Base-by-base conservation (phyloP, 805 yeast species). In the Lachancea lanzarotensis region DNA sequence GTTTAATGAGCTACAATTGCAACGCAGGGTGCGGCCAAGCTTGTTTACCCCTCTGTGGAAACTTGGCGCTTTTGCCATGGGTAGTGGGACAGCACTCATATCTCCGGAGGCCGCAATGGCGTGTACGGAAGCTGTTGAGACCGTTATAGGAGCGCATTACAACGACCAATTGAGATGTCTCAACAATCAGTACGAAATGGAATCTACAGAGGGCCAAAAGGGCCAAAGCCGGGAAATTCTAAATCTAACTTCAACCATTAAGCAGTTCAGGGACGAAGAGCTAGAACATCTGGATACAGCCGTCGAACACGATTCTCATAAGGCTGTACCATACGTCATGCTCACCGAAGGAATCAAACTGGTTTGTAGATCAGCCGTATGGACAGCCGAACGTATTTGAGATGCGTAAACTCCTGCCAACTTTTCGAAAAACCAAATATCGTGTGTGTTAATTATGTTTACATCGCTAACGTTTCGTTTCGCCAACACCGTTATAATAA, bases 51-150 rank as follows among this genome's bases (percentile, higher is more conserved):
- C 98, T 1, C 56, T 87, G 1, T 93, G 98, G 98, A 89, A 85
- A 61, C 65, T 77, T 0, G 98, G 97, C 3, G 98, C 98, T 0
- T 72, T 84, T 40, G 81, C 81, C 0, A 72, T 93, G 70, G 98
- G 98, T 3, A 78, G 79, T 1, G 84, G 82, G 1, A 93, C 98
- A 0, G 97, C 96, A 0, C 55, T 84, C 43, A 66, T 89, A 50
- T 83, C 96, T 15, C 87, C 88, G 58, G 96, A 91, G 61, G 97
- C 96, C 2, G 98, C 98, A 2, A 93, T 93, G 98, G 98, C 98
- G 1, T 93, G 98, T 63, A 93, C 98, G 0, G 98, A 90, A 48
- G 98, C 98, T 0, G 98, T 93, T 1, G 98, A 93, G 65, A 93
- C 98, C 0, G 98, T 93, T 5, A 93, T 93, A 62, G 98, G 98